Base-by-base conservation (phyloP, 768 basidiomycete genomes). In the Mycena filopes region DNA sequence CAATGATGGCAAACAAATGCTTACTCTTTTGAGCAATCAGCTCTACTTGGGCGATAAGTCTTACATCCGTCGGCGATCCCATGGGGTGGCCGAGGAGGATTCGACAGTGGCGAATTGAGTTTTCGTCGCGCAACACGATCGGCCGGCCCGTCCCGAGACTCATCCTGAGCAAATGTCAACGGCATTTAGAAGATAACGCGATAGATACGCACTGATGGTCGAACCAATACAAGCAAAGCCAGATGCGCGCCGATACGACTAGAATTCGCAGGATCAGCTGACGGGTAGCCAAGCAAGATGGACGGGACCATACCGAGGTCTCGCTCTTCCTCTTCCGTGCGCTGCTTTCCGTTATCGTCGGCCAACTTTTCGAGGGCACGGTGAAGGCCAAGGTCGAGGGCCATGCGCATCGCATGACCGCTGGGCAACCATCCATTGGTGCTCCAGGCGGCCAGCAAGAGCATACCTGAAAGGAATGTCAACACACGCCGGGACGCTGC, bases 351-450 rank as follows among this genome's bases (percentile, higher is more conserved):
- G 46, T 76, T 83, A 36, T 87, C 87, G 55, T 96, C 93, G 1
- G 91, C 93, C 11, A 98, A 84, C 75, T 95, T 97, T 74, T 97
- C 95, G 46, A 98, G 78, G 12, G 96, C 96, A 46, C 93, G 90
- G 75, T 98, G 95, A 23, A 98, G 83, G 33, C 96, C 95, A 55
- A 98, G 89, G 74, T 98, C 96, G 56, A 97, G 81, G 23, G 94
- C 95, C 94, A 97, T 97, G 55, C 96, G 89, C 89, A 98, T 90
- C 8, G 96, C 96, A 73, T 98, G 96, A 3, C 96, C 96, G 71
- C 93, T 92, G 11, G 96, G 95, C 48, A 98, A 84, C 94, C 95
- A 98, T 0, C 95, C 95, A 67, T 95, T 95, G 40, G 95, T 94
- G 73, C 91, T 93, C 94, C 95, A 97, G 7, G 95, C 94, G 29